Base-by-base conservation (phyloP, 139 green algal species). In the Volvox reticuliferus region DNA sequence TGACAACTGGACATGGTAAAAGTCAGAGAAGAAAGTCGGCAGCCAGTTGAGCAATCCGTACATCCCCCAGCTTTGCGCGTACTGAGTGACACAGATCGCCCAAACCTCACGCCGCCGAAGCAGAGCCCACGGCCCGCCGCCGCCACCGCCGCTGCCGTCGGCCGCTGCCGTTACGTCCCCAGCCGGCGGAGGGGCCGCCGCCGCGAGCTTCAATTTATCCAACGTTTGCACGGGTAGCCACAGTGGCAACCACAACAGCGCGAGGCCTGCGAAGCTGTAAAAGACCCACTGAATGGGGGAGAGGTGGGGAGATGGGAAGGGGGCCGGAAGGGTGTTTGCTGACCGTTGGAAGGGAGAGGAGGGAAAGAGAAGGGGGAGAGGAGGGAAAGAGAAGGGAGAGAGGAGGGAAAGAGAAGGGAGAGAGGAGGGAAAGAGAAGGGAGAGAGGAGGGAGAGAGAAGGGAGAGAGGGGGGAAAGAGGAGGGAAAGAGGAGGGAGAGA, bases 11-110 rank as follows among this genome's bases (percentile, higher is more conserved):
- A 98, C 44, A 19, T 93, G 79, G 73, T 96, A 97, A 26, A 78
- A 94, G 36, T 97, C 96, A 9, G 91, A 87, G 90, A 98, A 98
- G 91, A 97, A 98, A 21, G 96, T 97, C 22, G 96, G 96, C 89
- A 98, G 96, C 96, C 96, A 98, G 86, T 94, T 98, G 28, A 98
- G 93, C 81, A 98, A 84, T 22, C 94, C 95, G 87, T 97, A 98
- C 89, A 97, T 93, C 30, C 95, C 95, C 93, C 96, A 98, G 26
- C 63, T 81, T 77, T 91, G 88, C 20, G 76, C 92, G 92, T 97
- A 98, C 92, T 98, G 96, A 3, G 94, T 93, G 0, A 87, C 91
- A 69, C 96, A 97, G 87, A 98, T 98, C 35, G 96, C 96, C 94
- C 93, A 95, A 36, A 98, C 95, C 92, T 96, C 94, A 0, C 88